Evolutionary conservation across 1,284 basidiomycete genomes (phyloP).

Genomic region (Ceratobasidium sp.): DNA sequence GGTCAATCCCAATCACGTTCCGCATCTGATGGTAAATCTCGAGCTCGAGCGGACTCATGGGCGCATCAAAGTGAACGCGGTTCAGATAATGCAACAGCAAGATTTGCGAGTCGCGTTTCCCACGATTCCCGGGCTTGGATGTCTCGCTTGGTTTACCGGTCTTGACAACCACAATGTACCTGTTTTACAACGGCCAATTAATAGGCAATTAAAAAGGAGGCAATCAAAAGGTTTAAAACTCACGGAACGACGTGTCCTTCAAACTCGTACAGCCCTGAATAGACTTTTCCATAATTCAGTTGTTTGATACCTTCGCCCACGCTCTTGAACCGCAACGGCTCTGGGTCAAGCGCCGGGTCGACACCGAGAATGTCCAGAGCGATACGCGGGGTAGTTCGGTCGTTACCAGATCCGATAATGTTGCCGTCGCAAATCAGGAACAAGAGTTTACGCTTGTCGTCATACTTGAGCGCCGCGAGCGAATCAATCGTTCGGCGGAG

Average conservation of each 20-base stretch:
- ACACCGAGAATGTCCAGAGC: slow-evolving; percentile 95
- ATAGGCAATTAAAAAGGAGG: slow-evolving; percentile 2
- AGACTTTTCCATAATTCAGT: slow-evolving; percentile 96
- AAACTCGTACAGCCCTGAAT: slow-evolving; percentile 95
- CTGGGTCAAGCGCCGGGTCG: slow-evolving; percentile 92
- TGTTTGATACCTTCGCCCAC: slow-evolving; percentile 93
- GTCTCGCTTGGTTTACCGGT: slow-evolving; percentile 91
- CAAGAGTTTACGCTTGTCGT: slow-evolving; percentile 96
- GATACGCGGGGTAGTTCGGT: slow-evolving; percentile 87
- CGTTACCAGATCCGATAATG: slow-evolving; percentile 96
- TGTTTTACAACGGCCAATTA: slow-evolving; percentile 53
- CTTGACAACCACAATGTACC: slow-evolving; percentile 96
- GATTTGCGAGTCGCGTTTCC: slow-evolving; percentile 98
- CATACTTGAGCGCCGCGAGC: slow-evolving; percentile 90
- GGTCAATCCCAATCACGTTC: slow-evolving; percentile 73
- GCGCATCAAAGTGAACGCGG: slow-evolving; percentile 93
- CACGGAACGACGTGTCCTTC: slow-evolving; percentile 94
- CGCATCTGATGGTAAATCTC: slow-evolving; percentile 99
- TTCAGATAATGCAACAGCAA: slow-evolving; percentile 98
- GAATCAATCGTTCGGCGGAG: slow-evolving; percentile 95
- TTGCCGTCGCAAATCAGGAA: slow-evolving; percentile 98
- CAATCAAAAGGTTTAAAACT: slow-evolving; percentile 56
- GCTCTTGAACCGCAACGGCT: slow-evolving; percentile 93
- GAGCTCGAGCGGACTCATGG: slow-evolving; percentile 95
- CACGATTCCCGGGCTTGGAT: slow-evolving; percentile 96